Percentiles rank a stretch among this genome's conserved stretches.
These are phyloP conservation scores for Xylaria sp. DNA, from an alignment of 495 filamentous ascomycete species.

Conservation along the genomic window DNA sequence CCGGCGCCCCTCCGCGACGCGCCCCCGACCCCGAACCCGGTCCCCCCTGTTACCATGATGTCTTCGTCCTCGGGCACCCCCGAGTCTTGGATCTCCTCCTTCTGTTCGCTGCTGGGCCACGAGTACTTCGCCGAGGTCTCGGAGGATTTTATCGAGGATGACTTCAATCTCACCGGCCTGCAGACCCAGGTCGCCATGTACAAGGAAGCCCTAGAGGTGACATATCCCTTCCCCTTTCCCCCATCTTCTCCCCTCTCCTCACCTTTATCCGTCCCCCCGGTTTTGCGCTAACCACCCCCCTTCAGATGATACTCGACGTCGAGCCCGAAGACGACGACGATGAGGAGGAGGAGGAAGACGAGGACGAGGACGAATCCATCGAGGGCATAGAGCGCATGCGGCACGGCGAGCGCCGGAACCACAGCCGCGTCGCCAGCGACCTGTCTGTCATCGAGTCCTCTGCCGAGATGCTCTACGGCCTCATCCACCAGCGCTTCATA, in stretches of 20 bases:
- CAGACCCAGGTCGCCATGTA: slow-evolving; percentile 98
- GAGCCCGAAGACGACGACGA: slow-evolving; percentile 95
- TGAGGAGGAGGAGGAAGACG: slow-evolving; percentile 81
- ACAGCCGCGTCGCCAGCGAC: slow-evolving; percentile 88
- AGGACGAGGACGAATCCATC: slow-evolving; percentile 77
- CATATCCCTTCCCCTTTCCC: not conserved
- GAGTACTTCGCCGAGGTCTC: slow-evolving; percentile 99
- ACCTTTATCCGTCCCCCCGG: not conserved
- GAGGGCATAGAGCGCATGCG: slow-evolving; percentile 69
- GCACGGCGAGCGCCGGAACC: slow-evolving; percentile 71
- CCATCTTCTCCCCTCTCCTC: not conserved
- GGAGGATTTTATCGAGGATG: slow-evolving; percentile 99
- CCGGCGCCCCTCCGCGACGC: slow-evolving; percentile 23
- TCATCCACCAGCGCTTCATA: slow-evolving; percentile 98
- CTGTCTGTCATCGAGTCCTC: slow-evolving; percentile 94
- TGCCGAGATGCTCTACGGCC: slow-evolving; percentile 94
- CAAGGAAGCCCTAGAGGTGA: slow-evolving; percentile 81
- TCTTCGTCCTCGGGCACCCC: slow-evolving; percentile 81
- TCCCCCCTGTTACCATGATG: slow-evolving; percentile 44
- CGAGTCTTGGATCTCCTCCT: slow-evolving; percentile 97
- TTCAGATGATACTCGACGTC: slow-evolving; percentile 96
- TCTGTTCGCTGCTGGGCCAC: slow-evolving; percentile 92
- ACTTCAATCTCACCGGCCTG: slow-evolving; percentile 97
- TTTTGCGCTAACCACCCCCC: slow-evolving; percentile 42
- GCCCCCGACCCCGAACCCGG: not conserved